Conservation (phyloP, 495 filamentous ascomycete species). For the Sporormia fimetaria region DNA sequence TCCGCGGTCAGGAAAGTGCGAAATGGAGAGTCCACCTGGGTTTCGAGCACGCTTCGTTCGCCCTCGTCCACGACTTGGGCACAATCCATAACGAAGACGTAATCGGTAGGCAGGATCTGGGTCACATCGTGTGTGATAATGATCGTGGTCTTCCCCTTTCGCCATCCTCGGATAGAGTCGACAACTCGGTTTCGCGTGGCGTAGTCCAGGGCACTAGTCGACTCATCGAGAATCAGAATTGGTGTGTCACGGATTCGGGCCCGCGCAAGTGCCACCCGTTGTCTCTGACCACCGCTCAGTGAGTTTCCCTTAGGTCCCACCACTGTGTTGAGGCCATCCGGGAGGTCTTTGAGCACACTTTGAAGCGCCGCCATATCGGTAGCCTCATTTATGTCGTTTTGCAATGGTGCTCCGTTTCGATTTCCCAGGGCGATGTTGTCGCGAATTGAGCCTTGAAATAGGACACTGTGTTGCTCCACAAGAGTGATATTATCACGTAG, state of each 20-base stretch:
- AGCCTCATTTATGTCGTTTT: slow-evolving; percentile 46
- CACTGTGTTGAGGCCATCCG: slow-evolving; percentile 60
- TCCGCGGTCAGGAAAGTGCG: slow-evolving; percentile 23
- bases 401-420: slow-evolving; percentile 35
- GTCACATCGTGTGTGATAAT: slow-evolving; percentile 70
- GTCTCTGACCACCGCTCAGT: slow-evolving; percentile 71
- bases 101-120: slow-evolving; percentile 64
- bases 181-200: slow-evolving; percentile 32
- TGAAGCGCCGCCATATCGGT: slow-evolving; percentile 59
- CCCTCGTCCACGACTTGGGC: slow-evolving; percentile 63
- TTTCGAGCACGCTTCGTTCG: slow-evolving; percentile 39
- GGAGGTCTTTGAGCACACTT: slow-evolving; percentile 57
- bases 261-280: slow-evolving; percentile 36
- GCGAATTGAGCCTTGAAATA: slow-evolving; percentile 76
- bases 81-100: slow-evolving; percentile 67
- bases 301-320: slow-evolving; percentile 59
- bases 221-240: slow-evolving; percentile 37
- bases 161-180: slow-evolving; percentile 33
- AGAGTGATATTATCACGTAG: slow-evolving; percentile 68
- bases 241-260: slow-evolving; percentile 35
- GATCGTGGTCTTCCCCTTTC: slow-evolving; percentile 35
- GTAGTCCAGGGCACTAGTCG: slow-evolving; percentile 36
- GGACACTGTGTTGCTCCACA: slow-evolving; percentile 67
- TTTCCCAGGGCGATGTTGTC: slow-evolving; percentile 73
- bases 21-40: slow-evolving; percentile 25